Evolutionary conservation across 768 basidiomycete species (phyloP).

Genomic region (Boletus sp.): DNA sequence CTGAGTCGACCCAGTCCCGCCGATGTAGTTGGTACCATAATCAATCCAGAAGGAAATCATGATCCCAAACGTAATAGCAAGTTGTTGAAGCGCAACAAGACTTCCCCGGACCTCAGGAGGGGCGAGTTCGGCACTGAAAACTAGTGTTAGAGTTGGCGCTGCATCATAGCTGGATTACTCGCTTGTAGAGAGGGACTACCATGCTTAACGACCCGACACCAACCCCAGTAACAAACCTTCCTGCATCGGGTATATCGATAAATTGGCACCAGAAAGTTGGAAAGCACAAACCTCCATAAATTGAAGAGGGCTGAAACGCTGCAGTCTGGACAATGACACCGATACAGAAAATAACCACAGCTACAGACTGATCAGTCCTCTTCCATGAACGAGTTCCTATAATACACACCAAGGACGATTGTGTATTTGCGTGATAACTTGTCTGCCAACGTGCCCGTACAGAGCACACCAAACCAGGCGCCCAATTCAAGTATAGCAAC

Average conservation of each 20-base stretch:
- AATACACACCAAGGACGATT: slow-evolving; percentile 51
- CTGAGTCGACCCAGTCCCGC: slow-evolving; percentile 56
- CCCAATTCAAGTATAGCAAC: slow-evolving; percentile 73
- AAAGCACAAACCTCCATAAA: slow-evolving; percentile 54
- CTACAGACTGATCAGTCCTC: slow-evolving; percentile 32
- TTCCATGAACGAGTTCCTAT: neutral
- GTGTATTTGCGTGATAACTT: slow-evolving; percentile 73
- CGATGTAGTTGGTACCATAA: slow-evolving; percentile 66
- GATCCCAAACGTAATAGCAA: slow-evolving; percentile 80
- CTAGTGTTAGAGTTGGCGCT: neutral
- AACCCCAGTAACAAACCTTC: slow-evolving; percentile 76
- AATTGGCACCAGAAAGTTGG: neutral
- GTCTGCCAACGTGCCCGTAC: slow-evolving; percentile 72
- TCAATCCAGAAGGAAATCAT: slow-evolving; percentile 57
- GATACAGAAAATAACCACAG: slow-evolving; percentile 60
- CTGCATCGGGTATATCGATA: slow-evolving; percentile 12
- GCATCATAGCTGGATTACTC: neutral
- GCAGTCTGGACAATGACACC: slow-evolving; percentile 74
- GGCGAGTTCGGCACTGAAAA: slow-evolving; percentile 49
- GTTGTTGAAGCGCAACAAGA: slow-evolving; percentile 77
- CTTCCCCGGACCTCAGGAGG: slow-evolving; percentile 83
- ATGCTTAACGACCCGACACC: slow-evolving; percentile 81
- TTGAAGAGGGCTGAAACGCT: slow-evolving; percentile 55
- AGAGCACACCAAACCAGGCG: slow-evolving; percentile 74
- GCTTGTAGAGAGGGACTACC: slow-evolving; percentile 81